phyloP scores from a whole-genome alignment of 768 basidiomycete species.

The Pleurotus platypus region DNA sequence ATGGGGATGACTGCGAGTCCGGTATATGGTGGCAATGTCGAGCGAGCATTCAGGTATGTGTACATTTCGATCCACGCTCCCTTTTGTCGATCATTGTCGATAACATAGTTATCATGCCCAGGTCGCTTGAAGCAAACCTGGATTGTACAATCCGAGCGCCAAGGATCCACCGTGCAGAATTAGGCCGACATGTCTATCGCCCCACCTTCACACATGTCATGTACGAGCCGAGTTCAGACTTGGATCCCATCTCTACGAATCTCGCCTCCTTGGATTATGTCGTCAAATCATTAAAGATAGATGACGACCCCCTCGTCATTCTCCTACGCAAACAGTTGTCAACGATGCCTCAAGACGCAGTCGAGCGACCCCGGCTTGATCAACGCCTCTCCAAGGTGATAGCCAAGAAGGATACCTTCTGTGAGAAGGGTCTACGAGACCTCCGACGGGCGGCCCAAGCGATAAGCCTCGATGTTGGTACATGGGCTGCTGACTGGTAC shows the following conservation, averaged over 20 bases:
- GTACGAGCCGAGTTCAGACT: slow-evolving; percentile 29
- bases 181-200: slow-evolving; percentile 57
- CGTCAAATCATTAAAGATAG: slow-evolving; percentile 48
- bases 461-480: slow-evolving; percentile 60
- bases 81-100: neutral
- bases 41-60: slow-evolving; percentile 54
- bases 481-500: slow-evolving; percentile 82
- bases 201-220: slow-evolving; percentile 61
- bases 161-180: slow-evolving; percentile 48
- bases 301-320: slow-evolving; percentile 63
- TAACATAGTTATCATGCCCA: slow-evolving; percentile 18
- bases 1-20: slow-evolving; percentile 85
- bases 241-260: slow-evolving; percentile 46
- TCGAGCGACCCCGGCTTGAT: slow-evolving; percentile 52
- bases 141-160: slow-evolving; percentile 67
- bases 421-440: slow-evolving; percentile 63
- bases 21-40: slow-evolving; percentile 70
- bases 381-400: slow-evolving; percentile 64
- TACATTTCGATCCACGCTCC: neutral
- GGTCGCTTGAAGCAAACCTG: slow-evolving; percentile 64
- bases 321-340: slow-evolving; percentile 43
- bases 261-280: slow-evolving; percentile 43
- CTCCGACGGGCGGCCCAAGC: slow-evolving; percentile 51
- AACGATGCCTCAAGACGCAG: slow-evolving; percentile 28
- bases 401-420: slow-evolving; percentile 54